These are phyloP conservation scores for Tulasnella sp. DNA, from an alignment of 768 basidiomycete species.

Conservation along the genomic window DNA sequence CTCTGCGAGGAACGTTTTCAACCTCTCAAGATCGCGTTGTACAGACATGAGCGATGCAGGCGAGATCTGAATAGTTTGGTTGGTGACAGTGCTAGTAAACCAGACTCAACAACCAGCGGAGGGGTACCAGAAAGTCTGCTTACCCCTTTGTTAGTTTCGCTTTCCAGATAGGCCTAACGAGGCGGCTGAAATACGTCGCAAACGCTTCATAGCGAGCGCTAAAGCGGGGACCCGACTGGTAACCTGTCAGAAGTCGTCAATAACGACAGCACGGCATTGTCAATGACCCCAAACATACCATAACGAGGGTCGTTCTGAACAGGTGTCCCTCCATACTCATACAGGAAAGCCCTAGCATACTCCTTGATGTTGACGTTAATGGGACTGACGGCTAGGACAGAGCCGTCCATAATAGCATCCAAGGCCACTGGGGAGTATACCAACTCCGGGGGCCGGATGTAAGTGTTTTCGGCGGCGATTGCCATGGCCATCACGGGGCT, in stretches of 20 bases:
- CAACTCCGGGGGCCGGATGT: constrained; percentile 29
- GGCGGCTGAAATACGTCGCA: constrained; percentile 71
- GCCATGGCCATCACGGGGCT: constrained; percentile 85
- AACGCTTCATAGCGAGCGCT: constrained; percentile 84
- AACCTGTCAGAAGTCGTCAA: no score
- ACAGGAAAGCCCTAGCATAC: constrained; percentile 8
- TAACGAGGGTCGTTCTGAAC: background rate
- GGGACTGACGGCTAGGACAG: constrained; percentile 26
- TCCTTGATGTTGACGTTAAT: background rate
- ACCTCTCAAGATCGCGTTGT: constrained; percentile 64
- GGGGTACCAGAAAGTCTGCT: constrained; percentile 20
- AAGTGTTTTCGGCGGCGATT: constrained; percentile 74
- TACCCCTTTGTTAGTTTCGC: constrained; percentile 62
- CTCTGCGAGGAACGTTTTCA: constrained; percentile 47
- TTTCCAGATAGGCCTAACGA: constrained; percentile 82
- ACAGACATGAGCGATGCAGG: constrained; percentile 53
- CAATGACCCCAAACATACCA: constrained; percentile 26
- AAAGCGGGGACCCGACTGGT: constrained; percentile 45
- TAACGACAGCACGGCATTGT: no score
- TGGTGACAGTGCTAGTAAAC: constrained; percentile 4
- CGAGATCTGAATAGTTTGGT: constrained; percentile 47
- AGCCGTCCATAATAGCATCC: constrained; percentile 31
- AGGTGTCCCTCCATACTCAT: constrained; percentile 15
- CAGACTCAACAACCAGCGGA: background rate
- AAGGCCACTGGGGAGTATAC: constrained; percentile 13